Evolutionary conservation across 1,139 yeast species (phyloP).

Genomic region (Blastobotrys malaysiensis): DNA sequence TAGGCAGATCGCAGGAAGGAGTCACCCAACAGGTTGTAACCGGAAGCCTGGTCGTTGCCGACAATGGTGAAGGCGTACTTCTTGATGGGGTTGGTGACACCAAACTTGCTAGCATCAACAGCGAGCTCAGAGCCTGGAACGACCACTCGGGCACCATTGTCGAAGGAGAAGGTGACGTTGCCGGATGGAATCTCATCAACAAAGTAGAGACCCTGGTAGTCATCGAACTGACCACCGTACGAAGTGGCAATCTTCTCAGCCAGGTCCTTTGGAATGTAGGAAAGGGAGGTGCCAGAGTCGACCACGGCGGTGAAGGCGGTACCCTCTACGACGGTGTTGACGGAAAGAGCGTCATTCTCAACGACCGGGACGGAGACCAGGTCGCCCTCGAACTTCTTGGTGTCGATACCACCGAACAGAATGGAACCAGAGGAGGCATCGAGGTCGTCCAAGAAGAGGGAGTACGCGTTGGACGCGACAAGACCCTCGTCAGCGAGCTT

Average conservation of each 20-base stretch:
- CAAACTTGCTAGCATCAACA: constrained; percentile 13
- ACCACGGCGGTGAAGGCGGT: constrained; percentile 22
- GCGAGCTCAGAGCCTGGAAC: constrained; percentile 40
- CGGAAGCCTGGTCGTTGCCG: constrained; percentile 23
- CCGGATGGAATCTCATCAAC: constrained; percentile 8
- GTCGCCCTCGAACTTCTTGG: constrained; percentile 45
- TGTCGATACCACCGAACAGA: constrained; percentile 57
- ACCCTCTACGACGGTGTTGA: constrained; percentile 10
- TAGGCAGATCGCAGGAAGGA: constrained; percentile 68
- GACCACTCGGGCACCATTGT: constrained; percentile 35
- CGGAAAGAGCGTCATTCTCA: constrained; percentile 8
- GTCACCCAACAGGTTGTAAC: constrained; percentile 55
- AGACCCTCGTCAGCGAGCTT: constrained; percentile 43
- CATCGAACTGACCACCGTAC: constrained; percentile 21
- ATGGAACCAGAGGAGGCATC: constrained; percentile 43
- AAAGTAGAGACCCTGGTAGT: constrained; percentile 15
- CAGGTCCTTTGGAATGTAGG: constrained; percentile 26
- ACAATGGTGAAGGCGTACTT: constrained; percentile 17
- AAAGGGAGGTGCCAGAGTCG: constrained; percentile 31
- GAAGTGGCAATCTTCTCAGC: constrained; percentile 19
- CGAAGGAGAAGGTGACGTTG: constrained; percentile 35
- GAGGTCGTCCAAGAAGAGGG: constrained; percentile 44
- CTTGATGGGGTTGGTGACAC: constrained; percentile 13
- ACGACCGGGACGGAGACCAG: constrained; percentile 32
- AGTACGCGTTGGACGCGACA: constrained; percentile 44